Evolutionary conservation across 768 basidiomycete genomes (phyloP).

Genomic region (Leccinum uliginosum): DNA sequence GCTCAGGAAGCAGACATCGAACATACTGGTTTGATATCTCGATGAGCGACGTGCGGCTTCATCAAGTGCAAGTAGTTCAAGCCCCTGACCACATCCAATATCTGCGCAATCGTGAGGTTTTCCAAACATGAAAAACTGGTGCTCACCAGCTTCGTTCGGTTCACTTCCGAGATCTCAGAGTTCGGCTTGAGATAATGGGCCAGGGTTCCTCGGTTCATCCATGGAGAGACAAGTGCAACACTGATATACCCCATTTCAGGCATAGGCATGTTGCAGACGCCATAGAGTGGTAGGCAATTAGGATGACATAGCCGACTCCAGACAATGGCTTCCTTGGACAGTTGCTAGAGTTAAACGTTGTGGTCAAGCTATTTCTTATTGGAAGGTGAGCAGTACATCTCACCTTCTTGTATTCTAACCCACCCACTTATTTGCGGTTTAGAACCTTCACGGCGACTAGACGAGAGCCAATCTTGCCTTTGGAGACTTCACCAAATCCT

Average conservation of each 20-base stretch:
- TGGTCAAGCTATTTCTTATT: not conserved
- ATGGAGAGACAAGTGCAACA: conserved; percentile 35
- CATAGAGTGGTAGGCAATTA: conserved; percentile 35
- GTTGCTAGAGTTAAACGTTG: conserved; percentile 10
- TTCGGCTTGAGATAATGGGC: conserved; percentile 25
- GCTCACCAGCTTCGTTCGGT: conserved; percentile 32
- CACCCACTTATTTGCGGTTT: not conserved
- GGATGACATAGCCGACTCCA: conserved; percentile 34
- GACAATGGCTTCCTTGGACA: conserved; percentile 30
- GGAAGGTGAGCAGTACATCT: not conserved
- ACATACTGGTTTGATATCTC: conserved; percentile 30
- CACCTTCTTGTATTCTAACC: conserved; percentile 18
- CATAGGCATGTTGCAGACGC: conserved; percentile 20
- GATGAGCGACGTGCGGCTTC: conserved; percentile 32
- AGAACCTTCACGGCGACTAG: conserved; percentile 30
- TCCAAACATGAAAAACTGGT: not conserved
- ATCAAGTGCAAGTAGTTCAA: conserved; percentile 41
- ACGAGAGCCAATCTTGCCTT: conserved; percentile 16
- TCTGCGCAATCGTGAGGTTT: conserved; percentile 23
- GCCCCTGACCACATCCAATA: conserved; percentile 41
- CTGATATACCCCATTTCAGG: conserved; percentile 16
- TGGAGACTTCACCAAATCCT: conserved; percentile 20
- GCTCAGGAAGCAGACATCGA: not conserved
- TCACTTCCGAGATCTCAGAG: conserved; percentile 18
- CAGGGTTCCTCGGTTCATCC: conserved; percentile 35